A percentile compares a stretch with the other conserved stretches of the same genome.
Conservation (phyloP, 2,329 filamentous ascomycete genomes). For the Aspergillus thermomutatus region DNA sequence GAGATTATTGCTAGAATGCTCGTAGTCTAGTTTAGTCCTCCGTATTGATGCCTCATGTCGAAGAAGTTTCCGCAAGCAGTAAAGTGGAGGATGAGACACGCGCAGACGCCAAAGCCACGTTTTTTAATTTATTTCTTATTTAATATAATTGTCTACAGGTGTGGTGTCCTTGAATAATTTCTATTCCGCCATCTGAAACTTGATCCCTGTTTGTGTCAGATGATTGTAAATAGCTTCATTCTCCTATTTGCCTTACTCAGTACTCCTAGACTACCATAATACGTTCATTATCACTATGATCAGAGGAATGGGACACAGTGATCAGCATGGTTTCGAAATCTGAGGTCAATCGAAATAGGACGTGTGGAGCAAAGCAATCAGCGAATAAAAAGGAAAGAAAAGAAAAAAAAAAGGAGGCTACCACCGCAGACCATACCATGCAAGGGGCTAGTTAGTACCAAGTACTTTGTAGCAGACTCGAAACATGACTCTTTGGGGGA, state of each 20-base stretch:
- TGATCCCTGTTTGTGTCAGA: not conserved
- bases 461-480: not conserved
- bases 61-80: constrained; percentile 15
- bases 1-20: not conserved
- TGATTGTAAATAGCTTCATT: not conserved
- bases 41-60: constrained; percentile 2
- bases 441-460: not conserved
- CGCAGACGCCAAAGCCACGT: constrained; percentile 15
- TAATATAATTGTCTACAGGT: not conserved
- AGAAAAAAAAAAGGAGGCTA: not conserved
- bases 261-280: not conserved
- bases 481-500: not conserved
- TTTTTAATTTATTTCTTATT: constrained; percentile 1
- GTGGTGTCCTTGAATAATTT: not conserved
- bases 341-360: not conserved
- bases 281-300: not conserved
- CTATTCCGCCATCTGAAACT: not conserved
- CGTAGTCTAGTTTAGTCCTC: not conserved
- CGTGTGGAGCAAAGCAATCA: not conserved
- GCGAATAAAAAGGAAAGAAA: not conserved
- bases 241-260: not conserved
- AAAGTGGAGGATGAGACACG: constrained; percentile 8
- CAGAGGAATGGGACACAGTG: not conserved
- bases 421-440: not conserved
- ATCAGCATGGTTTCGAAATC: not conserved